Evolutionary conservation across 2,329 filamentous ascomycete species (phyloP).

Genomic region (Monosporascus ibericus): DNA sequence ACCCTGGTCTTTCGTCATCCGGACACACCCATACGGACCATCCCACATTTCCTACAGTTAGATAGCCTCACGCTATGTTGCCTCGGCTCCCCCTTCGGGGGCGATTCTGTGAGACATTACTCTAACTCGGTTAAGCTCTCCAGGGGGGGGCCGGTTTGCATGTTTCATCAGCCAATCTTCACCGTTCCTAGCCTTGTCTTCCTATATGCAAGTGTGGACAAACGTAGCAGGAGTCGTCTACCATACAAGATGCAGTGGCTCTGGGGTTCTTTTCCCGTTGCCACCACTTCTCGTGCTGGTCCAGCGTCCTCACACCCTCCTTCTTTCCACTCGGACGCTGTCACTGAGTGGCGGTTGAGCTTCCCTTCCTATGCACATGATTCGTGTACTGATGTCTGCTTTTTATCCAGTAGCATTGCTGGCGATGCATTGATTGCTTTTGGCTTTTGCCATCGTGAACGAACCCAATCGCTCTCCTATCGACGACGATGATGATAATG

Average conservation of each 20-base stretch:
- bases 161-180: slow-evolving; percentile 26
- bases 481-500: not conserved
- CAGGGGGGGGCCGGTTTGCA: slow-evolving; percentile 1
- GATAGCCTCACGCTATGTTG: no score
- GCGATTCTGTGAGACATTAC: slow-evolving; percentile 2
- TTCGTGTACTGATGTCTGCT: slow-evolving; percentile 16
- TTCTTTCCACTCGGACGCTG: slow-evolving; percentile 14
- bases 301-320: slow-evolving; percentile 10
- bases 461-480: no score
- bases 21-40: not conserved
- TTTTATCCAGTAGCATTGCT: slow-evolving; percentile 25
- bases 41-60: no score
- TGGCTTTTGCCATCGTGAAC: slow-evolving; percentile 1
- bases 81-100: slow-evolving; percentile 8
- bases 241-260: slow-evolving; percentile 26
- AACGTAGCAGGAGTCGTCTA: slow-evolving; percentile 24
- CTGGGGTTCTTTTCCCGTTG: slow-evolving; percentile 16
- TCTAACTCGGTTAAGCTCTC: not conserved
- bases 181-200: slow-evolving; percentile 11
- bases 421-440: slow-evolving; percentile 13
- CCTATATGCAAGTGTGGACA: slow-evolving; percentile 17
- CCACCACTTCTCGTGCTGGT: not conserved
- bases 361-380: slow-evolving; percentile 12
- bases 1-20: slow-evolving; percentile 22
- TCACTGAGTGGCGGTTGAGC: slow-evolving; percentile 15